These are phyloP conservation scores for Trichosporon ovoides DNA, from an alignment of 1,284 basidiomycete genomes.

Conservation along the genomic window DNA sequence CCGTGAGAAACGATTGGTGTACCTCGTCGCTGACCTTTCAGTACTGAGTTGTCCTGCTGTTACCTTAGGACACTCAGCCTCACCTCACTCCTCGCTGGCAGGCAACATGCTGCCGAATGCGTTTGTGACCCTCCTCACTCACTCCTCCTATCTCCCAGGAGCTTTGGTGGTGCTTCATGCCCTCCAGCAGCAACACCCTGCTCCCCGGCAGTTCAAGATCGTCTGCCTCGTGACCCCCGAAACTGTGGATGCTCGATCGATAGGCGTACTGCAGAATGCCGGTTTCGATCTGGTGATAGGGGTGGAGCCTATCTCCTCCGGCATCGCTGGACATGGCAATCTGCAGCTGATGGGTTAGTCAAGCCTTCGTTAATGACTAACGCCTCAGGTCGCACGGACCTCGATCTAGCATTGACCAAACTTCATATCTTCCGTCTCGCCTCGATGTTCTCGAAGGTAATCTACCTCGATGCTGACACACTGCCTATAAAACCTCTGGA, in stretches of 20 bases:
- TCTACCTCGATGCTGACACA: conserved; percentile 95
- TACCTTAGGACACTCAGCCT: no score
- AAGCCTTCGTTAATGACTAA: no score
- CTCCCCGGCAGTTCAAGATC: conserved; percentile 67
- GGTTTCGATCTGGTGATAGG: conserved; percentile 79
- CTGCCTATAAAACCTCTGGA: conserved; percentile 81
- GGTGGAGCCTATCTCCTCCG: conserved; percentile 71
- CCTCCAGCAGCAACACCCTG: conserved; percentile 68
- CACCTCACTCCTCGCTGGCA: no score
- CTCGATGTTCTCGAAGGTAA: conserved; percentile 71
- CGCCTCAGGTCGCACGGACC: conserved; percentile 76
- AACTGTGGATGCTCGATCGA: conserved; percentile 74
- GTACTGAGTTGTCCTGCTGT: no score
- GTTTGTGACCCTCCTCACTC: conserved; percentile 83
- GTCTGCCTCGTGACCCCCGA: conserved; percentile 91
- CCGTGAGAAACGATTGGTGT: no score
- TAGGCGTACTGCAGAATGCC: conserved; percentile 70
- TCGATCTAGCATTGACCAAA: conserved; percentile 88
- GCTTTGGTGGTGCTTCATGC: conserved; percentile 80
- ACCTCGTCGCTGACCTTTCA: no score
- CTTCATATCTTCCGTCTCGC: conserved; percentile 87
- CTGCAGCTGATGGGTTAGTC: conserved; percentile 66
- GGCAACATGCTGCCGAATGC: conserved; percentile 51
- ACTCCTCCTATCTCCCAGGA: conserved; percentile 85
- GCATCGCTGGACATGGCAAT: conserved; percentile 55